These are phyloP conservation scores for Saccharomycopsis olivae DNA, from an alignment of 805 yeast species.

Conservation along the genomic window DNA sequence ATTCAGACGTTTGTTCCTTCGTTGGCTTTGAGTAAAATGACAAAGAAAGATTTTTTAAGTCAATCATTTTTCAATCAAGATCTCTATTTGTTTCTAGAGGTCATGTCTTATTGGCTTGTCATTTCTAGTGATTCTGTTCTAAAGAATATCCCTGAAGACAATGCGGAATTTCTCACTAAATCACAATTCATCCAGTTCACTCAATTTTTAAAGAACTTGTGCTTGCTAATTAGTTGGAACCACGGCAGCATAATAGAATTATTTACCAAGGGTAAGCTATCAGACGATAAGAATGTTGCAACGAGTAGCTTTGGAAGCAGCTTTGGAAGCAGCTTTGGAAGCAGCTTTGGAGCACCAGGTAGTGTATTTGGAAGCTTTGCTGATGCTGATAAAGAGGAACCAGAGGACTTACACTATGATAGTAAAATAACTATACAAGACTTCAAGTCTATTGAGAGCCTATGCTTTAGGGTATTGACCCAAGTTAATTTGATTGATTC, in stretches of 20 bases:
- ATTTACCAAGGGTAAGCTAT: neutral
- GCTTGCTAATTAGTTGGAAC: conserved; percentile 39
- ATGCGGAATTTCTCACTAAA: conserved; percentile 26
- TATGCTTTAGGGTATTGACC: conserved; percentile 43
- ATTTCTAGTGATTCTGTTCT: conserved; percentile 59
- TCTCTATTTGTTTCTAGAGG: conserved; percentile 44
- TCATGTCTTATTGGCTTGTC: conserved; percentile 55
- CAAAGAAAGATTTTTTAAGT: no score
- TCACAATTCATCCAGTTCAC: conserved; percentile 33
- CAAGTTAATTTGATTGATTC: conserved; percentile 59
- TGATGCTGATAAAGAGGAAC: conserved; percentile 5
- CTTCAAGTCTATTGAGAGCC: conserved; percentile 21
- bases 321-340: no score
- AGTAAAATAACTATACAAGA: conserved; percentile 1
- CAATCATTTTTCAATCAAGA: conserved; percentile 22
- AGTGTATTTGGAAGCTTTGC: conserved; percentile 2
- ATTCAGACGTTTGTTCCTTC: conserved; percentile 10
- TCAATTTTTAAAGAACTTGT: conserved; percentile 37
- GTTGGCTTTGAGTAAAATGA: neutral
- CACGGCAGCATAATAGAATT: conserved; percentile 7
- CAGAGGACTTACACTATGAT: neutral
- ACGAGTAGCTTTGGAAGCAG: no score
- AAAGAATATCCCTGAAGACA: conserved; percentile 1
- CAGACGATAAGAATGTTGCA: neutral
- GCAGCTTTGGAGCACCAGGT: neutral